Percentiles rank a stretch among this genome's conserved stretches.
Evolutionary conservation across 768 basidiomycete genomes (phyloP).

Genomic region (Rhizopogon salebrosus): DNA sequence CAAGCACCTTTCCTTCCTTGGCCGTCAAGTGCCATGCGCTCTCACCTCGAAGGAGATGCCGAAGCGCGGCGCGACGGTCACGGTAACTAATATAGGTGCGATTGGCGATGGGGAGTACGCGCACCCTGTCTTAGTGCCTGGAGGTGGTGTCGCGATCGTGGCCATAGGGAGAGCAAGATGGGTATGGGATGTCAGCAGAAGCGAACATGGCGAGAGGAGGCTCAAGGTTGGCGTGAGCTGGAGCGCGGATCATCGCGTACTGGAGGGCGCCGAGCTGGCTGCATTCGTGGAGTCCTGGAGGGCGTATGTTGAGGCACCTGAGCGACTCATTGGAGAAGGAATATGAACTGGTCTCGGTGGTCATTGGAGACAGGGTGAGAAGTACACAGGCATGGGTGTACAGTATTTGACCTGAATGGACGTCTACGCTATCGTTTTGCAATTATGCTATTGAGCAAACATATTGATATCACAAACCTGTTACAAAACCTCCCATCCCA

Average conservation of each 20-base stretch:
- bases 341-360: slow-evolving; percentile 20
- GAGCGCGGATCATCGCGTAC: slow-evolving; percentile 83
- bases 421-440: background rate
- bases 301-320: slow-evolving; percentile 70
- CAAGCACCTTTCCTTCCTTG: slow-evolving; percentile 55
- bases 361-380: background rate
- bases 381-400: background rate
- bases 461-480: background rate
- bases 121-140: slow-evolving; percentile 71
- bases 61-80: slow-evolving; percentile 70
- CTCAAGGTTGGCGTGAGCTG: slow-evolving; percentile 67
- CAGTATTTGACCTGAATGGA: background rate
- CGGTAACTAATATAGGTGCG: slow-evolving; percentile 78
- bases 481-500: too few relatives aligned
- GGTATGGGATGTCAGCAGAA: slow-evolving; percentile 59
- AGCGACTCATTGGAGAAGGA: slow-evolving; percentile 54
- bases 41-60: slow-evolving; percentile 70
- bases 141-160: slow-evolving; percentile 82
- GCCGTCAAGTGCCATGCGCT: slow-evolving; percentile 60
- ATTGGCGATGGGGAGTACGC: slow-evolving; percentile 71
- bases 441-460: background rate
- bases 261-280: slow-evolving; percentile 86
- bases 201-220: slow-evolving; percentile 39
- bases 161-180: slow-evolving; percentile 76
- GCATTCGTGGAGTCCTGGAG: slow-evolving; percentile 88